Evolutionary conservation across 2,329 filamentous ascomycete species (phyloP).

Genomic region (Xylaria digitata): DNA sequence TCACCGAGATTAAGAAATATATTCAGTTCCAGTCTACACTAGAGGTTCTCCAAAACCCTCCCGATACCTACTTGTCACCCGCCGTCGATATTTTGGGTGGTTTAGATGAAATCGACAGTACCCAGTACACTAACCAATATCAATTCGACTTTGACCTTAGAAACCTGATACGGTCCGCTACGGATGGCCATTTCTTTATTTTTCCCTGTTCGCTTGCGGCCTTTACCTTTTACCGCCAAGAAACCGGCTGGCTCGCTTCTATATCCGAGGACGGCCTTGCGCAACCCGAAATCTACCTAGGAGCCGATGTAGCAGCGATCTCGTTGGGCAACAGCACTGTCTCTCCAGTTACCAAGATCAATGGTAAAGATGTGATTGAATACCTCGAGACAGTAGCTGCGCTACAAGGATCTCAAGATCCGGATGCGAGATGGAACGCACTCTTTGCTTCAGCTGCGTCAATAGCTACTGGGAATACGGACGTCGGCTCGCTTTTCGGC

Average conservation of each 20-base stretch:
- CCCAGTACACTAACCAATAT: slow-evolving; percentile 22
- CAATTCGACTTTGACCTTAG: slow-evolving; percentile 20
- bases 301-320: slow-evolving; percentile 12
- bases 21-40: slow-evolving; percentile 30
- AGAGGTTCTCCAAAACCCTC: slow-evolving; percentile 22
- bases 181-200: slow-evolving; percentile 27
- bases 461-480: slow-evolving; percentile 1
- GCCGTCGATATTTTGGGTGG: slow-evolving; percentile 24
- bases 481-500: neutral
- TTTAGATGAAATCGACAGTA: slow-evolving; percentile 26
- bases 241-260: slow-evolving; percentile 15
- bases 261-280: slow-evolving; percentile 16
- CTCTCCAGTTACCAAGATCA: slow-evolving; percentile 18
- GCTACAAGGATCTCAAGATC: slow-evolving; percentile 16
- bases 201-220: slow-evolving; percentile 13
- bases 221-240: slow-evolving; percentile 21
- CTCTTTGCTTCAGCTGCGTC: slow-evolving; percentile 14
- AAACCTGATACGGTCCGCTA: slow-evolving; percentile 18
- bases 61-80: slow-evolving; percentile 21
- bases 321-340: neutral
- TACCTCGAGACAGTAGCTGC: slow-evolving; percentile 13
- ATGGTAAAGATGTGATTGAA: slow-evolving; percentile 22
- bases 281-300: slow-evolving; percentile 17
- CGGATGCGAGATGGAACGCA: slow-evolving; percentile 24
- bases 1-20: slow-evolving; percentile 27